Evolutionary conservation across 192 early-diverging fungal species (phyloP).

Genomic region (Coemansia sp.): DNA sequence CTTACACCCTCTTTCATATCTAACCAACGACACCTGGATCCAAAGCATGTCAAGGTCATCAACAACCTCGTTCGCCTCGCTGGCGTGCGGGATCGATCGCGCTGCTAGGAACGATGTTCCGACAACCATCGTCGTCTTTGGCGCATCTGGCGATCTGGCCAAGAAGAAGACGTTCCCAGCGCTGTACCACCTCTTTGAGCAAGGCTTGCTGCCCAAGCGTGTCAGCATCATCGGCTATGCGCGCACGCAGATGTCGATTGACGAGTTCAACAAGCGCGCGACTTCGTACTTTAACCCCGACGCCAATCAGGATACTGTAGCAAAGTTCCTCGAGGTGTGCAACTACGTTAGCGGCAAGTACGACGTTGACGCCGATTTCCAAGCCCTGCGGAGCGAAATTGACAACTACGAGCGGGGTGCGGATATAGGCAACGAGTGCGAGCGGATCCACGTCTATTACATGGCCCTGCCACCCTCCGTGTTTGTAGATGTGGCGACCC

Average conservation of each 20-base stretch:
- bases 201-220: constrained; percentile 75
- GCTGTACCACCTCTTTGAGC: constrained; percentile 87
- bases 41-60: constrained; percentile 9
- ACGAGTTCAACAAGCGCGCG: constrained; percentile 78
- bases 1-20: neutral
- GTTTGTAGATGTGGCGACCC: constrained; percentile 80
- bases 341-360: constrained; percentile 86
- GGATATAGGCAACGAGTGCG: neutral
- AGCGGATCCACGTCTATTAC: constrained; percentile 75
- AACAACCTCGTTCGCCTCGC: constrained; percentile 13
- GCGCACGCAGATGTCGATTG: constrained; percentile 74
- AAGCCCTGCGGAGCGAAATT: constrained; percentile 65
- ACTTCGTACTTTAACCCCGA: constrained; percentile 59
- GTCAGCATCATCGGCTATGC: constrained; percentile 91
- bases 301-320: constrained; percentile 35
- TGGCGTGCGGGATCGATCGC: constrained; percentile 33
- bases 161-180: constrained; percentile 98
- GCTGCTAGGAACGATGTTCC: constrained; percentile 43
- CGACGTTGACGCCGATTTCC: constrained; percentile 74
- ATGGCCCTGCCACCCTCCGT: constrained; percentile 95
- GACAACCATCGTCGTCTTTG: constrained; percentile 67
- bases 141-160: constrained; percentile 91
- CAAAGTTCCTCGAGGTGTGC: constrained; percentile 70
- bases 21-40: neutral
- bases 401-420: constrained; percentile 58